Percentiles rank a stretch among this genome's conserved stretches.
Evolutionary conservation across 306 rosid species (phyloP).

Genomic region (Prunus armeniaca): DNA sequence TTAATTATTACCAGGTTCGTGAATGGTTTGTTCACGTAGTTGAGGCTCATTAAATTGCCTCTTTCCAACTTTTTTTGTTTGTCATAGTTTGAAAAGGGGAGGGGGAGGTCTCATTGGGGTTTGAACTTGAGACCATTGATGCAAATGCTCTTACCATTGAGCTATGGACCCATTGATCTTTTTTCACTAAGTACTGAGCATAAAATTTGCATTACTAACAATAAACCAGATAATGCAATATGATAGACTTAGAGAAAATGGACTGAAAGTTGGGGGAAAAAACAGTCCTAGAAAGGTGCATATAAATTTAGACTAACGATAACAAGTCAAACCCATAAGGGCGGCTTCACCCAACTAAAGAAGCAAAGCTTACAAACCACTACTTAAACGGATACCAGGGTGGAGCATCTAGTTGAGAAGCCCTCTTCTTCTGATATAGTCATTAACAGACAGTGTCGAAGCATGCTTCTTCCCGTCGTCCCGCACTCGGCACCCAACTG

Average conservation of each 20-base stretch:
- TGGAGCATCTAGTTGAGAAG: constrained; percentile 28
- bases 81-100: too few species aligned
- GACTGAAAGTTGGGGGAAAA: neutral
- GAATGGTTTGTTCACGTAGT: neutral
- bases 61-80: too few species aligned
- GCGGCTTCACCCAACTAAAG: neutral
- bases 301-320: neutral
- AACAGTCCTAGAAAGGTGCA: neutral
- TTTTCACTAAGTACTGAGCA: neutral
- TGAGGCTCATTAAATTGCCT: neutral
- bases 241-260: neutral
- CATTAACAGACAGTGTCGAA: constrained; percentile 47
- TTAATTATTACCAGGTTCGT: neutral
- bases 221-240: neutral
- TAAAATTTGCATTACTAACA: neutral
- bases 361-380: neutral
- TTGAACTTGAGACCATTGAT: too few species aligned
- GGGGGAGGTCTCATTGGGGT: too few species aligned
- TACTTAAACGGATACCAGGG: neutral
- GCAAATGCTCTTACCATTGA: too few species aligned
- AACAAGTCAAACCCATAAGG: neutral
- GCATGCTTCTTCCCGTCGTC: constrained; percentile 47
- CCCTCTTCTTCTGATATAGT: constrained; percentile 68
- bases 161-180: too few species aligned
- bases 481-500: constrained; percentile 44